Base-by-base conservation (phyloP, 495 filamentous ascomycete genomes). In the Ramalina peruviana region DNA sequence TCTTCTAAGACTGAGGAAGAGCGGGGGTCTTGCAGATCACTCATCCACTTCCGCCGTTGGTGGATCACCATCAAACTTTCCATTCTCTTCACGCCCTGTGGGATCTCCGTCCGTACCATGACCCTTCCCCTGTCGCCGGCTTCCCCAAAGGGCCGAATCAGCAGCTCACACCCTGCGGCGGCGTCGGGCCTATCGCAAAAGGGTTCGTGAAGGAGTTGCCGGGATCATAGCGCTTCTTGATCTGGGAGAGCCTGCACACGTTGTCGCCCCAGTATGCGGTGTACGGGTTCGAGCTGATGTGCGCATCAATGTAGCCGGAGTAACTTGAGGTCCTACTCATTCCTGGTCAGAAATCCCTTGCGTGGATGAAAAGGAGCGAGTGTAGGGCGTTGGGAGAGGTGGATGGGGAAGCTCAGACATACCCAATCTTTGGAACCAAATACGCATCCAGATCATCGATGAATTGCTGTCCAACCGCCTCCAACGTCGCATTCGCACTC, bases 221-320 rank as follows among this genome's bases (percentile, higher is more conserved):
- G 2, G 63, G 65, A 45, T 68, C 65, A 50, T 68, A 68, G 33
- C 52, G 62, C 54, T 50, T 57, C 58, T 67, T 68, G 27, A 68
- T 62, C 25, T 53, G 46, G 47, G 36, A 43, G n/a, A 53, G 44
- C 37, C 23, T 26, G 37, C 50, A 53, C 19, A 53, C 44, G 40
- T 53, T 53, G 6, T 17, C 43, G 12, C 50, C 50, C 20, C 23
- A 53, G 23, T 53, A 53, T 11, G 50, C 26, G 12, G 19, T 23
- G 26, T 19, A 36, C 37, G 50, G 50, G 25, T 53, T 40, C 20
- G 37, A 19, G 33, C 27, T 43, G 25, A 53, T 53, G 33, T 25
- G 39, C 20, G 20, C 6, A 23, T 53, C 50, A 19, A 48, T 27
- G 25, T 53, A 53, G 15, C 50, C 50, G 27, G 50, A 17, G 37